Base-by-base conservation (phyloP, 257 asterid species). In the Gentiana dahurica region DNA sequence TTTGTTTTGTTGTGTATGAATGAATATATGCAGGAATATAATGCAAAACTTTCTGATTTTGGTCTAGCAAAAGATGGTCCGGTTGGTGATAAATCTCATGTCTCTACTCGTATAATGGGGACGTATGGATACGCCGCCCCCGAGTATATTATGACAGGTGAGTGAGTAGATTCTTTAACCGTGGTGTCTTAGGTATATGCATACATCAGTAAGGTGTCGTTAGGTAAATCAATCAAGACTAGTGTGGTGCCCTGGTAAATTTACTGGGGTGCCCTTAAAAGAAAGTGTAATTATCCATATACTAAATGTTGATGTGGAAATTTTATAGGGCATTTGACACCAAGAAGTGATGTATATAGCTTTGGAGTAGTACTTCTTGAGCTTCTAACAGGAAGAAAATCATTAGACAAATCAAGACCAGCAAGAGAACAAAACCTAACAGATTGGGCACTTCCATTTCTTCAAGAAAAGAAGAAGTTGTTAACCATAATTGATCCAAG, bases 61-160 rank as follows among this genome's bases (percentile, higher is more conserved):
- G 93, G 95, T 47, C 79, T 86, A 24, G 95, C 95, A 10, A 86
- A 86, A 65, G 95, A 83, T 58, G 95, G 95, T 37, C 95, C 95
- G 8, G 87, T 73, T 55, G 95, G 95, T 6, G 95, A 86, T 79
- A 79, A 83, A 37, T 80, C 95, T n/a, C 95, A 86, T 34, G 95
- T 86, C 58, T 86, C 95, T 35, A 86, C 95, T 41, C 93, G 89
- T 36, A 83, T 83, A 49, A 86, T 86, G 95, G 95, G 95, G 51
- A 86, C 95, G 0, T 81, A 86, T 4, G 95, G 89, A 12, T 81
- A 81, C 58, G 89, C 89, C 49, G 85, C 88, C n/a, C 87, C 87
- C 8, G 87, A 81, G 61, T 85, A 86, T 67, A 83, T 86, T 41
- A 77, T 83, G 85, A 86, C 95, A 55, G 89, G 89, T 81, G 57